Evolutionary conservation across 495 filamentous ascomycete genomes (phyloP), one percentile per base, ranked within the genome.

Genomic region (Neurospora cerealis): DNA sequence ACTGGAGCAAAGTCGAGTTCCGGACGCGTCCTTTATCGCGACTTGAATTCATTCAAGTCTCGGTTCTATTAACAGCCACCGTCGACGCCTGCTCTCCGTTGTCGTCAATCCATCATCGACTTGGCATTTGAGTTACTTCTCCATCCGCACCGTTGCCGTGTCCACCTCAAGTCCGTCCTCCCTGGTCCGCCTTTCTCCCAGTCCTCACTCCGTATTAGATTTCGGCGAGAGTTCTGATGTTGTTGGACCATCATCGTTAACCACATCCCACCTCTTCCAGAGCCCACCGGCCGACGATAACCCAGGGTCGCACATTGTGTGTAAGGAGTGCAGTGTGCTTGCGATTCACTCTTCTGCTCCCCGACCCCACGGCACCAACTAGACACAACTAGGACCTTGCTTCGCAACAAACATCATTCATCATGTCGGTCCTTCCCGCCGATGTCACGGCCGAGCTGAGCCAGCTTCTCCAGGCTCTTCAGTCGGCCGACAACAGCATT

Each of bases 401-500:
- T 66, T 66, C 54, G 54, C 54, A 66, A 34, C 54, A 46, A 39
- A 40, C 44, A 42, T 69, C 36, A 36, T 74, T 69, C 80, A 77
- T 73, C 76, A 98, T 97, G 95, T 95, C 94, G 77, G 77, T 96
- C 73, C 88, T 99, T 19, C 90, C 94, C 74, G 85, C 90, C 71
- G 92, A 97, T 76, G 86, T 94, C 80, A 92, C 93, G 83, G 85
- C 88, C 76, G 92, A 93, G 81, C 92, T 99, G 78, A 87, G 86
- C 69, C 91, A 93, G 87, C 89, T 99, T 75, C 88, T 98, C 74
- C 88, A 91, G 84, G 93, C 89, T 60, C 88, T 99, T 73, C 90
- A 93, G 81, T 94, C 94, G n/a, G 82, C 93, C 76, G 94, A 99
- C 85, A 99, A 99, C 83, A 83, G 83, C 44, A 86, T 92, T 77